Evolutionary conservation across 352 stramenopile species (phyloP), one percentile per base, ranked within the genome.

Genomic region (Phytophthora chlamydospora): DNA sequence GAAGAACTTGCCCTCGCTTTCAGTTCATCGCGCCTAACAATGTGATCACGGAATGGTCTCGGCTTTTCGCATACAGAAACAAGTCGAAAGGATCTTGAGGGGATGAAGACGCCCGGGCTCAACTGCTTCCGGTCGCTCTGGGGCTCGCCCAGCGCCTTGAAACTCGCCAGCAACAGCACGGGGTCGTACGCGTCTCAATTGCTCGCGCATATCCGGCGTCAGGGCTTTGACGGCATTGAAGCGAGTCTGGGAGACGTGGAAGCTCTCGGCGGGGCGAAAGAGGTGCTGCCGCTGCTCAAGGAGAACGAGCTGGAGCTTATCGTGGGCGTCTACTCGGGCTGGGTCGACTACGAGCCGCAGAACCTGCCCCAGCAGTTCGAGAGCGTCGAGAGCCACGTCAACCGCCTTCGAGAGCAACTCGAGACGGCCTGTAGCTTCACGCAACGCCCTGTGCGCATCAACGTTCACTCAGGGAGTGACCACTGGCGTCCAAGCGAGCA

Each of bases 211-310:
- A 67, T 89, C 31, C 43, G 63, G 9, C 53, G 60, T 1, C 79
- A 89, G 63, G 79, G 79, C 36, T 91, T 80, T 56, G 68, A 87
- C 55, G 82, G 82, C 31, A 68, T 91, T n/a, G 82, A 91, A 54
- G 82, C 79, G 48, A 91, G 82, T 73, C 63, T 91, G 16, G 73
- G 73, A 33, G 82, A 88, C 31, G 63, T 91, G 32, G 62, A 78
- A 39, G 66, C 75, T 11, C 45, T 89, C n/a, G 82, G 82, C 4
- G 80, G 80, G 4, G 16, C 67, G 12, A 21, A 38, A 6, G 52
- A 66, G 0, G 75, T 83, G 36, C 73, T 76, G 13, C 50, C 76
- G 19, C 45, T 88, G 43, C 62, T 91, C 10, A 44, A 41, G 14
- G 73, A 75, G 60, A 73, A 89, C 58, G 47, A 85, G 8, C 56